phyloP scores from a whole-genome alignment of 2,329 filamentous ascomycete species.

The Penicillium oxalicum region DNA sequence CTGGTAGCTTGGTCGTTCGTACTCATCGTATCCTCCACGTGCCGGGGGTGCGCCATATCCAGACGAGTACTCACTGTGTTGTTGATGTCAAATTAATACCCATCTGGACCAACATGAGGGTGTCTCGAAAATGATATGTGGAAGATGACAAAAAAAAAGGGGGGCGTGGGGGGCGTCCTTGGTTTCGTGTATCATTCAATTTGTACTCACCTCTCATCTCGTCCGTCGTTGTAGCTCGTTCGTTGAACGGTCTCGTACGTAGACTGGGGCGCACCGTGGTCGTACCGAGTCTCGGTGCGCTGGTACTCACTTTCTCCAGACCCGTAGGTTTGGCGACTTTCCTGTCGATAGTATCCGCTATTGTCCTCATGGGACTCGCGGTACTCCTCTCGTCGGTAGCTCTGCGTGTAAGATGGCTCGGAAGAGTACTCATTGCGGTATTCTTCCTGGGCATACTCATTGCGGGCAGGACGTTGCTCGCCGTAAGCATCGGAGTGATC shows the following conservation, averaged over 20 bases:
- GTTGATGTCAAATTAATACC: constrained; percentile 5
- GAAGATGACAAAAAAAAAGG: neutral
- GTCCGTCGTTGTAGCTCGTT: constrained; percentile 9
- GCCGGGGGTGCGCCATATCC: constrained; percentile 16
- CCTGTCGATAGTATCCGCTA: constrained; percentile 15
- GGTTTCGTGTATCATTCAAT: too few relatives aligned
- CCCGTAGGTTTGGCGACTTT: constrained; percentile 14
- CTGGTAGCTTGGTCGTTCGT: constrained; percentile 10
- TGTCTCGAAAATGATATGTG: neutral
- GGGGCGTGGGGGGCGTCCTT: neutral
- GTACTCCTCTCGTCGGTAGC: constrained; percentile 16
- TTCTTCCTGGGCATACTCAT: constrained; percentile 1
- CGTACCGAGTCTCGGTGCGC: constrained; percentile 14
- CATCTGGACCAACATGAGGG: neutral
- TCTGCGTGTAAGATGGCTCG: constrained; percentile 8
- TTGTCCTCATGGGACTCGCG: constrained; percentile 8
- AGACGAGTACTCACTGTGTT: constrained; percentile 15
- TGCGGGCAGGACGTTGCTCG: constrained; percentile 6
- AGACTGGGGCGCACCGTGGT: constrained; percentile 12
- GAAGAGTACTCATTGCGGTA: constrained; percentile 6
- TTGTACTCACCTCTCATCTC: constrained; percentile 19
- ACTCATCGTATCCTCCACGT: constrained; percentile 12
- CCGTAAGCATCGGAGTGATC: constrained; percentile 8
- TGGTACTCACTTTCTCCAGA: constrained; percentile 13
- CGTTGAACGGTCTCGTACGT: constrained; percentile 11